A percentile compares a stretch with the other conserved stretches of the same genome.
phyloP scores from a whole-genome alignment of 1,284 basidiomycete species.

The Trametes sp. region DNA sequence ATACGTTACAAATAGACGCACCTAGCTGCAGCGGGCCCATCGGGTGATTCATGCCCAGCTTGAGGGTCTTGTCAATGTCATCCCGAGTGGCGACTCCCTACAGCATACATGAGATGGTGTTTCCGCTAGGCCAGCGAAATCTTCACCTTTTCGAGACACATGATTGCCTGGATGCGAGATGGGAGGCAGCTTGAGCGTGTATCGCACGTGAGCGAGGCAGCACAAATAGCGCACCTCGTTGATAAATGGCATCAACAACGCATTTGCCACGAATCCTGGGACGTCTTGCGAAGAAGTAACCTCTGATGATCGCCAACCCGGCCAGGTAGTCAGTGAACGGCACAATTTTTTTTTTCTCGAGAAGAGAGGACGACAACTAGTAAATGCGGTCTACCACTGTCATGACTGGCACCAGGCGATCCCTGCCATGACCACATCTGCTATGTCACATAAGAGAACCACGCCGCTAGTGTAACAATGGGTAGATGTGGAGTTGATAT shows the following conservation, averaged over 20 bases:
- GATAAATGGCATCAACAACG: slow-evolving; percentile 91
- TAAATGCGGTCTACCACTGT: no score
- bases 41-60: slow-evolving; percentile 94
- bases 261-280: slow-evolving; percentile 91
- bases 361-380: no score
- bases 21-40: slow-evolving; percentile 92
- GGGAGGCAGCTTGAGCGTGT: slow-evolving; percentile 8
- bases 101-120: slow-evolving; percentile 6
- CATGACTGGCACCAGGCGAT: no score
- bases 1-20: slow-evolving; percentile 40
- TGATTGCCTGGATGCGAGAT: slow-evolving; percentile 75
- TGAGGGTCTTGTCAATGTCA: slow-evolving; percentile 95
- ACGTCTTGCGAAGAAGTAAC: slow-evolving; percentile 90
- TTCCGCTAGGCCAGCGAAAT: background rate
- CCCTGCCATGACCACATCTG: no score
- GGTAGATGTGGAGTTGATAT: no score
- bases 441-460: no score
- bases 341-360: no score
- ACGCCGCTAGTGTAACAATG: no score
- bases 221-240: slow-evolving; percentile 68
- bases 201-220: slow-evolving; percentile 5
- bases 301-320: slow-evolving; percentile 55
- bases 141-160: slow-evolving; percentile 85
- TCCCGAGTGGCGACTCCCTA: slow-evolving; percentile 90
- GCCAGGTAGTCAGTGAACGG: no score